These are phyloP conservation scores for Penicillium glabrum DNA, from an alignment of 2,329 filamentous ascomycete species.

Conservation along the genomic window DNA sequence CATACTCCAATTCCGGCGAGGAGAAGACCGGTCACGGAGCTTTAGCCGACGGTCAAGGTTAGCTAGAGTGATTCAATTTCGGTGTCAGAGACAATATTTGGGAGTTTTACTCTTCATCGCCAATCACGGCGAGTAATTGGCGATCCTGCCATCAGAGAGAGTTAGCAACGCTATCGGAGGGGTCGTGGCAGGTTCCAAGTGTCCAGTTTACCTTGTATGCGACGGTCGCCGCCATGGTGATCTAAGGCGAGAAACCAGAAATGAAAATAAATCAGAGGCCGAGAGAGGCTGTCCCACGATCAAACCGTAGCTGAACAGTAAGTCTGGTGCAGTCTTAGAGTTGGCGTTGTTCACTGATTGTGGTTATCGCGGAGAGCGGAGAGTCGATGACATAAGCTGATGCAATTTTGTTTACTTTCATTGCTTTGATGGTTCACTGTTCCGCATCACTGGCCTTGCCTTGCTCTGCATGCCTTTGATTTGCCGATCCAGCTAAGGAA, in stretches of 20 bases:
- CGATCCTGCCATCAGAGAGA: conserved; percentile 60
- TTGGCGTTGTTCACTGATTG: conserved; percentile 13
- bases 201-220: conserved; percentile 53
- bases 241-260: neutral
- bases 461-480: conserved; percentile 10
- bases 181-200: conserved; percentile 35
- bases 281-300: neutral
- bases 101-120: conserved; percentile 70
- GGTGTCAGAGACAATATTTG: neutral
- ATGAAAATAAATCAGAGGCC: neutral
- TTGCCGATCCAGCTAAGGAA: neutral
- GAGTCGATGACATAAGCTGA: conserved; percentile 22
- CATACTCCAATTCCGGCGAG: conserved; percentile 92
- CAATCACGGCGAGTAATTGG: conserved; percentile 95
- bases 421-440: conserved; percentile 6
- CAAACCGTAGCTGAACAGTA: neutral
- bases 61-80: conserved; percentile 5
- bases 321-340: neutral
- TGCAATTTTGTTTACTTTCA: conserved; percentile 17
- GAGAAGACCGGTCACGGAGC: conserved; percentile 92
- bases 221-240: conserved; percentile 59
- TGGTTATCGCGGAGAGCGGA: conserved; percentile 20
- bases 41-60: conserved; percentile 42
- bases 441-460: neutral
- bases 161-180: conserved; percentile 35